These are phyloP conservation scores for Russula olivacea DNA, from an alignment of 768 basidiomycete species.

Conservation along the genomic window DNA sequence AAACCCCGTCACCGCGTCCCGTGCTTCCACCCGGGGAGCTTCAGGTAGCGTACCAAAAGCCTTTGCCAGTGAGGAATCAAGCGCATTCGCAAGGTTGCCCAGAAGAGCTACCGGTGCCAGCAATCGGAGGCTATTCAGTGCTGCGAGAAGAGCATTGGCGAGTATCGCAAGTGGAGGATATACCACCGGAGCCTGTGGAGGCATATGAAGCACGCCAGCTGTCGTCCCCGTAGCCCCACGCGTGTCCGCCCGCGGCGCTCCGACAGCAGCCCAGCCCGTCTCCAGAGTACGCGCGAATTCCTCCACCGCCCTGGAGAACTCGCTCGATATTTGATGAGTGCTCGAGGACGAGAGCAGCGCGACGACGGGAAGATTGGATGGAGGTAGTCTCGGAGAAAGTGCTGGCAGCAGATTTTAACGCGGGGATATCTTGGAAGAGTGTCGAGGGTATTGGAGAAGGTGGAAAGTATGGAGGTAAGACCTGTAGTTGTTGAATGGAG, in stretches of 20 bases:
- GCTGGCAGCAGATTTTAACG: constrained; percentile 65
- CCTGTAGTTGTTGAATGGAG: constrained; percentile 77
- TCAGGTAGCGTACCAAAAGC: constrained; percentile 43
- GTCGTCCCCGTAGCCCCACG: constrained; percentile 21
- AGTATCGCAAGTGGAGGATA: constrained; percentile 44
- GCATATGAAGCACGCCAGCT: constrained; percentile 44
- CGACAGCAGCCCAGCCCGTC: constrained; percentile 19
- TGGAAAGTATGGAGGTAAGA: constrained; percentile 63
- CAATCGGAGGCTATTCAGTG: constrained; percentile 76
- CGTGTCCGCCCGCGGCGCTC: constrained; percentile 24
- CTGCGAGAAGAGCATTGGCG: constrained; percentile 65
- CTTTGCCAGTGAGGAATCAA: constrained; percentile 48
- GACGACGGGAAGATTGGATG: constrained; percentile 67
- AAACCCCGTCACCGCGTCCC: constrained; percentile 49
- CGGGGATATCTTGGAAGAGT: constrained; percentile 69
- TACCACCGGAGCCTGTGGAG: constrained; percentile 63
- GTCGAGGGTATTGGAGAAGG: constrained; percentile 69
- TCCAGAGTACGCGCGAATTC: constrained; percentile 23
- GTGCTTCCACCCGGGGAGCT: constrained; percentile 29
- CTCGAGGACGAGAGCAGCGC: constrained; percentile 82
- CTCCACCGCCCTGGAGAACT: constrained; percentile 40
- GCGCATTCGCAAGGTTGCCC: constrained; percentile 40
- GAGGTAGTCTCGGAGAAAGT: constrained; percentile 70
- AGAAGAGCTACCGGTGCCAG: constrained; percentile 66
- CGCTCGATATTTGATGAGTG: constrained; percentile 75